Conservation (phyloP, 495 filamentous ascomycete species). For the Xylaria cubensis region DNA sequence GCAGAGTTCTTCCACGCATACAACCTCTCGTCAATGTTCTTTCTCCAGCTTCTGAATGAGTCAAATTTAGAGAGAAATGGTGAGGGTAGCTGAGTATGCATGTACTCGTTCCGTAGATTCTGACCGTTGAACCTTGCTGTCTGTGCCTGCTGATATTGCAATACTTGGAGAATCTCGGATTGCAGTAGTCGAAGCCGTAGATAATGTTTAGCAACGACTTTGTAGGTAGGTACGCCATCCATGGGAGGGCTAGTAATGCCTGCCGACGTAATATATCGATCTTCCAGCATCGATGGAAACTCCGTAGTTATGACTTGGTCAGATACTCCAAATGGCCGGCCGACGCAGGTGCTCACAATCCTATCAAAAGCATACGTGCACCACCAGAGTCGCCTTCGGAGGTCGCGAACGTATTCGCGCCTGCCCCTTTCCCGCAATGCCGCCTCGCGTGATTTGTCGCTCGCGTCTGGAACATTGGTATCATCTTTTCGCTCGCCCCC, state of each 20-base stretch:
- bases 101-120: constrained; percentile 69
- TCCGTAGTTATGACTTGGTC: constrained; percentile 95
- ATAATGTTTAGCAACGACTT: constrained; percentile 88
- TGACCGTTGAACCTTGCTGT: constrained; percentile 62
- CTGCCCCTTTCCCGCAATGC: constrained; percentile 66
- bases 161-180: constrained; percentile 92
- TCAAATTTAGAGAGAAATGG: constrained; percentile 85
- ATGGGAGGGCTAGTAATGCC: constrained; percentile 67
- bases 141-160: constrained; percentile 86
- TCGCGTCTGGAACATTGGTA: constrained; percentile 7
- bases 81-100: constrained; percentile 79
- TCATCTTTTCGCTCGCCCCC: constrained; percentile 13
- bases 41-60: constrained; percentile 86
- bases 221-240: constrained; percentile 73
- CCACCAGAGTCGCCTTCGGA: constrained; percentile 92
- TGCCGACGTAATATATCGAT: constrained; percentile 85
- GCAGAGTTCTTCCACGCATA: constrained; percentile 87
- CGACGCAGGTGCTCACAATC: constrained; percentile 89
- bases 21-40: constrained; percentile 82
- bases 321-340: constrained; percentile 89
- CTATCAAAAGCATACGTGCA: constrained; percentile 94
- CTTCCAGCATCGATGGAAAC: constrained; percentile 86
- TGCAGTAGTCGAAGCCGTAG: constrained; percentile 90
- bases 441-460: constrained; percentile 41
- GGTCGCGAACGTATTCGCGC: constrained; percentile 84